These are phyloP conservation scores for Rhizopogon sp. DNA, from an alignment of 768 basidiomycete genomes.

Conservation along the genomic window DNA sequence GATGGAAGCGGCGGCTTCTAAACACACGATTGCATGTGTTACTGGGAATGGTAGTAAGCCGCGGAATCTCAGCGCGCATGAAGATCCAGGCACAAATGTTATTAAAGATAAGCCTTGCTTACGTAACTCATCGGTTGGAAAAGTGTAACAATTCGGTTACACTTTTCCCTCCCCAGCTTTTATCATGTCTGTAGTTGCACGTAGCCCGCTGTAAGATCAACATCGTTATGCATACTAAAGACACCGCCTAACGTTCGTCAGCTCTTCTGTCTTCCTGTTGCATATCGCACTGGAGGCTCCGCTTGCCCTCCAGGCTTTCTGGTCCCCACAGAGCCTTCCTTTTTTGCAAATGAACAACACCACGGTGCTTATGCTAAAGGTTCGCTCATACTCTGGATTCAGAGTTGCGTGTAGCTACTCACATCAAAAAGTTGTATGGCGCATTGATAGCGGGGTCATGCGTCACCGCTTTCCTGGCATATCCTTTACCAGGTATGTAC, in stretches of 20 bases:
- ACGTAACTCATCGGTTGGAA: not conserved
- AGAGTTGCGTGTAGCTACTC: not conserved
- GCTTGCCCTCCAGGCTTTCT: constrained; percentile 70
- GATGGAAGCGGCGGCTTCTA: too few relatives aligned
- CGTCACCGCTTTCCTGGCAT: constrained; percentile 57
- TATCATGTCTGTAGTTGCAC: constrained; percentile 18
- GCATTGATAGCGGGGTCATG: constrained; percentile 59
- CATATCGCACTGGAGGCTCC: constrained; percentile 80
- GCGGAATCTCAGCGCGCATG: too few relatives aligned
- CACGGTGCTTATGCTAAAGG: constrained; percentile 70
- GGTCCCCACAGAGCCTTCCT: constrained; percentile 56
- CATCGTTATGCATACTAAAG: not conserved
- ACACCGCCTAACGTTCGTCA: constrained; percentile 14
- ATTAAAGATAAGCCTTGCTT: not conserved
- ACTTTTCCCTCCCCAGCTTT: not conserved
- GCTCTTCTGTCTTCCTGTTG: constrained; percentile 67
- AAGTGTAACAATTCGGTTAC: too few relatives aligned
- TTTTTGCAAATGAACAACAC: constrained; percentile 84
- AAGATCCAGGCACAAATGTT: too few relatives aligned
- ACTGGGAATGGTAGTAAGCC: too few relatives aligned
- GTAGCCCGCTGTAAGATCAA: constrained; percentile 38
- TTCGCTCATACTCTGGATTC: constrained; percentile 19
- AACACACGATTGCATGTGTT: too few relatives aligned
- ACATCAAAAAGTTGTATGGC: constrained; percentile 54
- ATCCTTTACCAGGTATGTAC: constrained; percentile 61